Base-by-base conservation (phyloP, 1,139 yeast species). In the Suhomyces yuchorum region DNA sequence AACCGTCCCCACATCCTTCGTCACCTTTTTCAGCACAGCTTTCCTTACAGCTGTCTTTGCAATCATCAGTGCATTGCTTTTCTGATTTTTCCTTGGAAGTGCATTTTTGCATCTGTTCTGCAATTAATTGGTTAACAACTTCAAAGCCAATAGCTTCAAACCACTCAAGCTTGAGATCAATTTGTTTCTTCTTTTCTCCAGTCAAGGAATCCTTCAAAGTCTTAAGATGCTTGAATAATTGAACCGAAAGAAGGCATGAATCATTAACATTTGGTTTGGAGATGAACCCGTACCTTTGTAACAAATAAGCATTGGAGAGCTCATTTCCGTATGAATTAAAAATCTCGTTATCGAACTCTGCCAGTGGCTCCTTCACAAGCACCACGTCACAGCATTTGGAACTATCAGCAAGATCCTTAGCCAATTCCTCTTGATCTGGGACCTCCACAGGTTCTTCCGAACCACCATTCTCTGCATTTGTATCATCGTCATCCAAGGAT, bases 311-410 rank as follows among this genome's bases (percentile, higher is more conserved):
- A 56, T 87, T 88, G 14, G 86, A 71, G 38, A 84, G 70, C 37
- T 70, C 72, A 39, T 84, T 84, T 0, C 96, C 96, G 58, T 88
- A 89, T 0, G 93, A 82, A 63, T 87, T 88, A 71, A 82, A 86
- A 11, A 90, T 64, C 59, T 90, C 96, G 48, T 56, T 63, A 3
- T 57, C 56, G 14, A 71, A 61, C n/a, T 79, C 78, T 23, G 68
- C 60, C 2, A 59, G 48, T 1, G 87, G 77, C 2, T 65, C 58
- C 5, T 61, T 59, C 12, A 73, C 67, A 18, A 80, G 57, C 0
- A 77, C 71, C 17, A 85, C 77, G 57, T 85, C 91, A 55, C 88
- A 83, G 59, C 87, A 77, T 58, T 62, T 66, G 39, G 75, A 60
- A 37, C 69, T 59, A 47, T 73, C 74, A 0, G 67, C 52, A 11